Evolutionary conservation across 352 stramenopile species (phyloP), one percentile per base, ranked within the genome.

Genomic region (Phytophthora pini): DNA sequence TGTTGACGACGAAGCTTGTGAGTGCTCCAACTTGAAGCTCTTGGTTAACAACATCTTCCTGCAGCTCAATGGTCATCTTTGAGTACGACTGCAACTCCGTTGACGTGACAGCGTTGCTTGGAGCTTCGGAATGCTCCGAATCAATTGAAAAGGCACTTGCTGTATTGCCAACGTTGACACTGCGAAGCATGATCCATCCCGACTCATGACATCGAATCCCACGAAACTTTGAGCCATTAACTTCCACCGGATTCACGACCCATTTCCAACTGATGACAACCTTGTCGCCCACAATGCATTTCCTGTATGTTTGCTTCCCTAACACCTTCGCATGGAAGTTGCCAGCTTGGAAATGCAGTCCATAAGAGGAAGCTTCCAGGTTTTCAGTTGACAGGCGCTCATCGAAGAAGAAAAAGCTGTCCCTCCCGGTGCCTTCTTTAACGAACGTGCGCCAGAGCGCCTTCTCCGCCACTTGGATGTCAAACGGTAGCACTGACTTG

Each of bases 81-180:
- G 77, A 75, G 63, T 72, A 87, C 47, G 77, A 82, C 57, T 84
- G 80, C 49, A 87, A 57, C 3, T 63, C 58, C 31, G 80, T 79
- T 5, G 58, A 34, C 8, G 31, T 34, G 31, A 34, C 31, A 11
- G 31, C 8, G 11, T 34, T 34, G 8, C 7, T 20, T 20, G 17
- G 17, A 20, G 17, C 17, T 20, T 20, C 17, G 17, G 17, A 9
- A 2, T 11, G 8, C 31, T 34, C 31, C 31, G 31, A 34, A 11
- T 34, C 31, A 8, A 34, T 34, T 34, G 31, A 0, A 12, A 34
- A 1, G 8, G 7, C 8, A 34, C 8, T 34, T 8, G 31, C 31
- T 11, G 31, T 10, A 34, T 11, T 27, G 12, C 15, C 15, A n/a
- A 26, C 5, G 40, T 36, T 24, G 1, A 60, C 56, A 12, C 52